Conservation (phyloP, 2,329 filamentous ascomycete species). For the Phaeosphaeria sp. region DNA sequence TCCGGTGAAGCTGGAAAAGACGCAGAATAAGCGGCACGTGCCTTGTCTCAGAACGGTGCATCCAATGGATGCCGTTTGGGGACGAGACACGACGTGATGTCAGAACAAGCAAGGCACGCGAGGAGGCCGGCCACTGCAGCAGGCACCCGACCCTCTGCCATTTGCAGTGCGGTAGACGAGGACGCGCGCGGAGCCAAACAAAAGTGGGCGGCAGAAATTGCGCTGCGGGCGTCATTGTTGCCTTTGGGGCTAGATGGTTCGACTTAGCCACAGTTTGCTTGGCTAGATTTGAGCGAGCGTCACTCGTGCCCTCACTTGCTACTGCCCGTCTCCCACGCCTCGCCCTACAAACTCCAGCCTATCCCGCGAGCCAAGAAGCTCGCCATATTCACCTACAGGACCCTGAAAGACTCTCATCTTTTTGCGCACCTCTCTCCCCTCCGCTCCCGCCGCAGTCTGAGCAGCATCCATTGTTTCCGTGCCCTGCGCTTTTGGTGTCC, state of each 20-base stretch:
- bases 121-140: background rate
- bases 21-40: background rate
- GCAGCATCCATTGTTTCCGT: background rate
- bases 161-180: background rate
- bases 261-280: background rate
- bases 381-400: background rate
- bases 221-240: constrained; percentile 1
- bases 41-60: constrained; percentile 1
- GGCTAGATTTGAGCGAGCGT: background rate
- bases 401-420: background rate
- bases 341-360: background rate
- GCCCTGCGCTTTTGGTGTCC: constrained; percentile 3
- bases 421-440: background rate
- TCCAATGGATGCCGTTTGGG: background rate
- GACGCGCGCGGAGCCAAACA: background rate
- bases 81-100: constrained; percentile 12
- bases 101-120: constrained; percentile 5
- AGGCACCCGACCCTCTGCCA: background rate
- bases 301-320: background rate
- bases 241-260: background rate
- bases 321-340: background rate
- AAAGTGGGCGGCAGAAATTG: background rate
- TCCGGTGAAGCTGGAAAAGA: background rate
- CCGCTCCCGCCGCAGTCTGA: background rate
- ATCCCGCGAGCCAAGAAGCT: background rate